Evolutionary conservation across 176 grass and related monocot genomes (phyloP), one percentile per base, ranked within the genome.

Genomic region (Microstegium vimineum): DNA sequence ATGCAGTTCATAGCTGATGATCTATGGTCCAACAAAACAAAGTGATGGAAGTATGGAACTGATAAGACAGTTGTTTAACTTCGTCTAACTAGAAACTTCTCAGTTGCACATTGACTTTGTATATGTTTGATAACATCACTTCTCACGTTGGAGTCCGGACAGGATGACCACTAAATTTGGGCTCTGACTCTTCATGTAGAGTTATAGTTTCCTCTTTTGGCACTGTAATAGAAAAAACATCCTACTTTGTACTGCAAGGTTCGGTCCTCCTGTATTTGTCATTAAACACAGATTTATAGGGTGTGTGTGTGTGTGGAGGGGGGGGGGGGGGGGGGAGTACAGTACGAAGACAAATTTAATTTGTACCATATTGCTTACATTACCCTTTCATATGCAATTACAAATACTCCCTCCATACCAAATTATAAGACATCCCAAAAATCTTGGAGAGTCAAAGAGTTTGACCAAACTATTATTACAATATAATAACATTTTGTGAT

Each of bases 1-100:
- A 96, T 99, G 93, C 91, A 99, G 78, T 99, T 95, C 91, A 99
- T 99, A 83, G 79, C 89, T 22, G 97, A 99, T 17, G 97, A 93
- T 62, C 57, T 82, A 31, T 93, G 97, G 91, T 94, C 81, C 76
- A 94, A 86, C 74, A 77, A 91, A 77, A 71, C 89, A 17, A 90
- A 91, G 57, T 85, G 87, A 89, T 47, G 22, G 18, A 18, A 40
- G 83, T 85, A 89, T 49, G 27, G 18, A 18, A 34, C 78, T 38
- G 47, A 83, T 17, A 65, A 83, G 17, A 38, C 59, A 68, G 32
- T 69, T 79, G n/a, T 31, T 72, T 86, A 79, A 86, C 80, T 67
- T 43, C 68, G 83, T 34, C 73, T 86, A 83, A 86, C 88, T 34
- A 86, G 68, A 82, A 49, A 74, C 25, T 69, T 59, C 68, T 41